Conservation (phyloP, 768 basidiomycete species). For the Rubroboletus pulcherrimus region DNA sequence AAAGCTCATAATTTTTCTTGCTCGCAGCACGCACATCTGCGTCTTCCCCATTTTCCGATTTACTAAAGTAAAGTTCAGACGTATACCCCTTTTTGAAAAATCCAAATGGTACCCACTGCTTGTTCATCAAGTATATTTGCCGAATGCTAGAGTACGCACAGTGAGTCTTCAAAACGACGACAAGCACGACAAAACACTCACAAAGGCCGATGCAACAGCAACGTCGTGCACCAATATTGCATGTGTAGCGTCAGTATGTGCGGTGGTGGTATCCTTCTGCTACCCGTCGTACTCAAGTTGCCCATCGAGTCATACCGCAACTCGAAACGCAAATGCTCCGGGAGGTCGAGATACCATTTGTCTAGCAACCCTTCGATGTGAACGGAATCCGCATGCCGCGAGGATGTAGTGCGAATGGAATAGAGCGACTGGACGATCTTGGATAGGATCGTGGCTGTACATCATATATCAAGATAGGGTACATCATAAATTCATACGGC, state of each 20-base stretch:
- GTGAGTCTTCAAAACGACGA: constrained; percentile 5
- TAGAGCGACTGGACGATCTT: constrained; percentile 70
- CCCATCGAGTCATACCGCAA: constrained; percentile 40
- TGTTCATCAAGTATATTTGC: constrained; percentile 29
- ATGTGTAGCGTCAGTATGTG: constrained; percentile 74
- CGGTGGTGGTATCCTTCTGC: constrained; percentile 46
- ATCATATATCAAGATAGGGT: constrained; percentile 4
- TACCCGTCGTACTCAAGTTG: constrained; percentile 10
- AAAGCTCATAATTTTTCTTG: constrained; percentile 67
- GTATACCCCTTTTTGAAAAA: not conserved
- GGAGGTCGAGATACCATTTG: constrained; percentile 72
- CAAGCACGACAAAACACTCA: constrained; percentile 35
- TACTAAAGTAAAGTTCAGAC: constrained; percentile 18
- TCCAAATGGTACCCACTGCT: constrained; percentile 32
- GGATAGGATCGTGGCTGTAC: constrained; percentile 62
- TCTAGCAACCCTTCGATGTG: constrained; percentile 60
- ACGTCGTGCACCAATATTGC: constrained; percentile 81
- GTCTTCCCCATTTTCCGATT: constrained; percentile 45
- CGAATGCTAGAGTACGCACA: constrained; percentile 20
- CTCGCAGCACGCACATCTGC: constrained; percentile 50
- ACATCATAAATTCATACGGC: not conserved
- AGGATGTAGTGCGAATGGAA: constrained; percentile 52
- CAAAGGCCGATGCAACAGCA: constrained; percentile 78
- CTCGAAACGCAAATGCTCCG: constrained; percentile 64
- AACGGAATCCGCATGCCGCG: constrained; percentile 55